Conservation (phyloP, 441 rosid genomes). For the Populus hybrid region DNA sequence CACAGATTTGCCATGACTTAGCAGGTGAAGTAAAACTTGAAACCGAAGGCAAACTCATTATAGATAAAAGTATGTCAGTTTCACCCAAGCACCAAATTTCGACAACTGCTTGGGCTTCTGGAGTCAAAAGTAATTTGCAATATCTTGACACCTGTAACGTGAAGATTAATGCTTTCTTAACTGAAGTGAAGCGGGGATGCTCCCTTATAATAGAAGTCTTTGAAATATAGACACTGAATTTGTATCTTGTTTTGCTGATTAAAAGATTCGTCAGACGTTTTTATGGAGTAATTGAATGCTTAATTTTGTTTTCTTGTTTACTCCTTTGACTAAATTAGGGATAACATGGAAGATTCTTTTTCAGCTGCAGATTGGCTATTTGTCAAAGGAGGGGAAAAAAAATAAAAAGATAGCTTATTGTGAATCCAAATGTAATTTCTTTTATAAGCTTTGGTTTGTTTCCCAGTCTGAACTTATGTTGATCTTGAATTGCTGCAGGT, state of each 20-base stretch:
- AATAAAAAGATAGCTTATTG: not conserved
- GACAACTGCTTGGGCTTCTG: not conserved
- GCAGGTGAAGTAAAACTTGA: too few relatives aligned
- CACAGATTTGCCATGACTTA: not conserved
- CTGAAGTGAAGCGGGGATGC: not conserved
- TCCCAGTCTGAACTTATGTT: not conserved
- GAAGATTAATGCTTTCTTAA: not conserved
- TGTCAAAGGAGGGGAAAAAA: not conserved
- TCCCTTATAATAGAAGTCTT: not conserved
- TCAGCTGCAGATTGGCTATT: conserved; percentile 15
- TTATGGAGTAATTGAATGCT: conserved; percentile 6
- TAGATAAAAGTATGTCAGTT: not conserved
- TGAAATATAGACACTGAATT: not conserved
- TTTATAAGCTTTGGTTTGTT: not conserved
- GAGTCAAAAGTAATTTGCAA: not conserved
- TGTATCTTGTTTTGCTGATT: not conserved
- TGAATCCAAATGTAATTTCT: not conserved
- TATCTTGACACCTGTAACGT: conserved; percentile 2
- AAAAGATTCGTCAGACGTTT: not conserved
- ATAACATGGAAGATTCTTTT: conserved; percentile 5
- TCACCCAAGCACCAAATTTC: not conserved
- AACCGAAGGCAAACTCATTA: too few relatives aligned
- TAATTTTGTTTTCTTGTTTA: conserved; percentile 5
- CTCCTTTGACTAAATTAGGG: conserved; percentile 3
- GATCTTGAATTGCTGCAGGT: conserved; percentile 9